Conservation (phyloP, 208 protist genomes). For the Trypanosoma conorhini region DNA sequence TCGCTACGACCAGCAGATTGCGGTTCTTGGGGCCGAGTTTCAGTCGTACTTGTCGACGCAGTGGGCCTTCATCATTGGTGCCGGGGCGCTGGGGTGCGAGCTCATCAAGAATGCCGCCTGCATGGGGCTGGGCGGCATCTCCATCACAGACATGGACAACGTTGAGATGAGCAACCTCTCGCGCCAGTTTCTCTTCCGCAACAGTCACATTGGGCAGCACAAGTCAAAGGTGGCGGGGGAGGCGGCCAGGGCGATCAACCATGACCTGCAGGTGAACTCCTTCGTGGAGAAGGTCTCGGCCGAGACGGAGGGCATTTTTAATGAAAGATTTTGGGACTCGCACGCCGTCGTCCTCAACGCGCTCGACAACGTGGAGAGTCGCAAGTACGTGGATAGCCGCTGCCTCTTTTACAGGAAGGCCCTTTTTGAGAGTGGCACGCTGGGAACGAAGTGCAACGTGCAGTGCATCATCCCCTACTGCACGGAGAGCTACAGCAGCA, state of each 20-base stretch:
- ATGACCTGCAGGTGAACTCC: slow-evolving; percentile 71
- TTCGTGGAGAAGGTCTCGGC: slow-evolving; percentile 92
- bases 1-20: slow-evolving; percentile 96
- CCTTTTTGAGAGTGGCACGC: slow-evolving; percentile 99
- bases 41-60: slow-evolving; percentile 83
- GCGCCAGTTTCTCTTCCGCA: slow-evolving; percentile 99
- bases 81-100: slow-evolving; percentile 99
- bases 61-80: slow-evolving; percentile 96
- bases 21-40: slow-evolving; percentile 94
- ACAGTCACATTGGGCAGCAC: slow-evolving; percentile 93
- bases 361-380: slow-evolving; percentile 98
- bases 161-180: slow-evolving; percentile 99
- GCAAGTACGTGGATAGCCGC: slow-evolving; percentile 96
- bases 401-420: slow-evolving; percentile 97
- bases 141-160: slow-evolving; percentile 99
- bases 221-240: slow-evolving; percentile 96
- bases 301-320: slow-evolving; percentile 97
- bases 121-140: slow-evolving; percentile 96
- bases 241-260: slow-evolving; percentile 95
- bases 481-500: slow-evolving; percentile 99
- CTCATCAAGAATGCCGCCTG: slow-evolving; percentile 98
- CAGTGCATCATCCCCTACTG: slow-evolving; percentile 97
- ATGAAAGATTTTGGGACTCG: slow-evolving; percentile 95
- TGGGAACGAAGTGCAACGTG: slow-evolving; percentile 99
- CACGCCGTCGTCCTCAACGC: slow-evolving; percentile 98